Evolutionary conservation across 805 yeast species (phyloP).

Genomic region (Clavispora carvajalis): DNA sequence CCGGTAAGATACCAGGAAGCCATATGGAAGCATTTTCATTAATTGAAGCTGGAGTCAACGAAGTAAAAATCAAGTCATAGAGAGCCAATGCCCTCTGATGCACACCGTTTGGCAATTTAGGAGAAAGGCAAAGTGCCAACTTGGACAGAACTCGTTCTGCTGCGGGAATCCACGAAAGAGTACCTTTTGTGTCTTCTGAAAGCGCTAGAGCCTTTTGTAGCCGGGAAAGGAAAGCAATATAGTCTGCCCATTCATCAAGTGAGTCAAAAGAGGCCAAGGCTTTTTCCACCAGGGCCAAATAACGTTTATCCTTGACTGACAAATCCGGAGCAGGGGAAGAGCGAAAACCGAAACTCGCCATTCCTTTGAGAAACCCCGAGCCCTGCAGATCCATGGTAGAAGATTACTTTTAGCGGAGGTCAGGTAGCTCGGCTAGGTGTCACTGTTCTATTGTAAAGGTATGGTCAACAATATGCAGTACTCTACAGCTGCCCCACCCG

Average conservation of each 20-base stretch:
- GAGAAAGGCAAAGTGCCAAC: slow-evolving; percentile 73
- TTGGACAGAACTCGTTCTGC: slow-evolving; percentile 62
- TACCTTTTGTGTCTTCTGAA: slow-evolving; percentile 21
- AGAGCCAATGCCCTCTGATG: slow-evolving; percentile 83
- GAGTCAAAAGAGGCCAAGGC: slow-evolving; percentile 73
- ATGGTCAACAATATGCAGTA: background rate
- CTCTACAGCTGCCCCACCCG: no score
- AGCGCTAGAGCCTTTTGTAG: slow-evolving; percentile 62
- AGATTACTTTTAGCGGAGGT: background rate
- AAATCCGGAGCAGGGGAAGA: slow-evolving; percentile 1
- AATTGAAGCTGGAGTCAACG: slow-evolving; percentile 51
- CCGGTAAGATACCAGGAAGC: slow-evolving; percentile 90
- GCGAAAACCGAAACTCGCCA: slow-evolving; percentile 5
- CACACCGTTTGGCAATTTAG: slow-evolving; percentile 89
- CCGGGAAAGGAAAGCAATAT: slow-evolving; percentile 80
- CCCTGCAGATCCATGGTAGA: background rate
- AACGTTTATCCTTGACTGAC: slow-evolving; percentile 60
- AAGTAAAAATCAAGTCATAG: slow-evolving; percentile 63
- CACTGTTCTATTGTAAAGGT: background rate
- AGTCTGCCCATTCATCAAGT: slow-evolving; percentile 97
- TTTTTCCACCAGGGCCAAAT: slow-evolving; percentile 60
- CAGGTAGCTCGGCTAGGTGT: background rate
- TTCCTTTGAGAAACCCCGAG: slow-evolving; percentile 5
- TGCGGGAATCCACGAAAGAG: slow-evolving; percentile 55
- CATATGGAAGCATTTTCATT: slow-evolving; percentile 61